Evolutionary conservation across 345 rosid genomes (phyloP), one percentile per base, ranked within the genome.

Genomic region (Pistacia integerrima): DNA sequence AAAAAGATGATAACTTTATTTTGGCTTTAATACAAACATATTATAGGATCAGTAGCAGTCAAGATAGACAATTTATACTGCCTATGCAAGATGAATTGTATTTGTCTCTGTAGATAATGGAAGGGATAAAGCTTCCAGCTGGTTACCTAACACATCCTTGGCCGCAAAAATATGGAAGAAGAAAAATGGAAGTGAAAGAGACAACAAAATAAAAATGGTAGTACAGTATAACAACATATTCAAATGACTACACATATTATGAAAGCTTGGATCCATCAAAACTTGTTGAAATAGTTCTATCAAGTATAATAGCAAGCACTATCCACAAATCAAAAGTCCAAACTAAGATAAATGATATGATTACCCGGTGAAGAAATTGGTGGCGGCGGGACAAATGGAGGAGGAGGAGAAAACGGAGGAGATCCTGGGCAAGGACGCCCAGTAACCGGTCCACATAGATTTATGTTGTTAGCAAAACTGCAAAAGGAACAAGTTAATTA

Each of bases 401-500:
- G 99, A 22, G 99, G 98, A 77, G 99, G 99, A 76, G 99, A 90
- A 83, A 96, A 96, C 12, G 99, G 99, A 69, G 98, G 99, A 79
- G 99, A 96, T 66, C 99, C 98, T 18, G 98, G 98, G 85, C 99
- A 97, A 66, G 99, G 97, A 46, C 66, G 91, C 71, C 95, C 95
- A 66, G 98, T 94, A 68, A 94, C 98, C 3, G 97, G 97, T 58
- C 99, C 99, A 87, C 99, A 97, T 10, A 97, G 87, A 84, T 87
- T 87, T 82, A 91, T 76, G 86, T 97, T 97, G 82, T 94, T 92
- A 67, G 97, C 97, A 85, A 97, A 97, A 91, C 99, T 97, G 90
- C 90, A 90, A 38, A 76, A 16, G 20, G 68, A 52, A 75, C 30
- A 77, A 60, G 48, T 65, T 60, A 25, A 41, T 55, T 80, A 46